Evolutionary conservation across 148 eudicot species (phyloP), one percentile per base, ranked within the genome.

Genomic region (Arctostaphylos glauca): DNA sequence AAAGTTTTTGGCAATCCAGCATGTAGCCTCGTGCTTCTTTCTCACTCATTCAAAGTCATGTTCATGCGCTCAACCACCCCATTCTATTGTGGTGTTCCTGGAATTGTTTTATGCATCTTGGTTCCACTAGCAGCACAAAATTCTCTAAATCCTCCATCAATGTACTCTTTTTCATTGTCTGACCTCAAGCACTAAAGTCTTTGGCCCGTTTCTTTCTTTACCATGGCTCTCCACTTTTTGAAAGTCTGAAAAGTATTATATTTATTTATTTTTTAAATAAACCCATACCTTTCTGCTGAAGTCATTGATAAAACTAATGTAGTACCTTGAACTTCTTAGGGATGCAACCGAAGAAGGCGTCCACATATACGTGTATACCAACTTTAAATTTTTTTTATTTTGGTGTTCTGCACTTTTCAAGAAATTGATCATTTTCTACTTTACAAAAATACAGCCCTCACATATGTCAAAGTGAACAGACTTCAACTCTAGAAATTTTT

Each of bases 21-120:
- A 48, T 74, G 78, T 18, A 77, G 3, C 64, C 64, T 53, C 64
- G 53, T 77, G 10, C 80, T 77, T 8, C 80, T 53, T 13, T 64
- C 64, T 9, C 47, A 46, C 80, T 31, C 80, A 77, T 77, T 77
- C 3, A 55, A 2, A 5, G 46, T 53, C n/a, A 8, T 74, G 13
- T 74, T 74, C 55, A 74, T 74, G 23, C 23, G 23, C 38, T 74
- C 78, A 3, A 2, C 25, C 7, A 74, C 54, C 1, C 54, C 78
- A 0, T 74, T 74, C 3, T 74, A 25, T 5, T 74, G 54, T 3
- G 78, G 78, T 18, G 7, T 74, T 21, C 38, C 4, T n/a, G 55
- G 78, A 74, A 74, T 44, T 0, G 6, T 46, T 25, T 48, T 74
- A 0, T 16, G 18, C 78, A 47, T 15, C 19, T 47, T 74, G 25